Evolutionary conservation across 768 basidiomycete species (phyloP), one percentile per base, ranked within the genome.

Genomic region (Steccherinum ochraceum): DNA sequence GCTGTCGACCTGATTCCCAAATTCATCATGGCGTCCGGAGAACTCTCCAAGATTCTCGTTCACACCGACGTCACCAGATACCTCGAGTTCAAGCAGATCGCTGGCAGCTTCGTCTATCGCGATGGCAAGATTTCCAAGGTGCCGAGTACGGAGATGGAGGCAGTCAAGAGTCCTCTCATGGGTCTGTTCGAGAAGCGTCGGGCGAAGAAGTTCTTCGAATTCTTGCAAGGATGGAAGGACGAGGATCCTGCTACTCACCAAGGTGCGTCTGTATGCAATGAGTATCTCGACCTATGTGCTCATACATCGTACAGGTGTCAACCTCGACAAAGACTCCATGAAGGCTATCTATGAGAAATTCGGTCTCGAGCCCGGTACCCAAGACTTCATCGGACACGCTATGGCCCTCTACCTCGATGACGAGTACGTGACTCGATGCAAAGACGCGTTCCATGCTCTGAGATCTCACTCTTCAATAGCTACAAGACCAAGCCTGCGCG

Each of bases 11-110:
- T 97, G 57, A 87, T 97, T 62, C 94, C 96, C 66, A 98, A 99
- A 72, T 99, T 99, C 76, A 98, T 98, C 76, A 93, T 98, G 61
- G 88, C 96, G 24, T 93, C 91, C 11, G 96, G 96, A 50, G 94
- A 97, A 69, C 85, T 99, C 64, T 96, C 94, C 48, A 88, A 86
- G 71, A 98, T 99, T 70, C 86, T 99, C 56, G 93, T 99, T 40
- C 94, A 98, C 75, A 98, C 96, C 57, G 93, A 99, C 65, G 96
- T 99, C 55, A 94, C 90, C 40, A 86, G 93, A 54, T 99, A 99
- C 71, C 86, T 99, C 63, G 96, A 98, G 67, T 99, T 99, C 79
- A 99, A 98, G 76, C 95, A 97, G 73, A 97, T 99, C 70, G 93
- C 96, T 0, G 96, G 95, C 49, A 93, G 90, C 65, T 99, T 87